A percentile compares a stretch with the other conserved stretches of the same genome.
Evolutionary conservation across 371 early-diverging fungal genomes (phyloP).

Genomic region (Mortierella sp.): DNA sequence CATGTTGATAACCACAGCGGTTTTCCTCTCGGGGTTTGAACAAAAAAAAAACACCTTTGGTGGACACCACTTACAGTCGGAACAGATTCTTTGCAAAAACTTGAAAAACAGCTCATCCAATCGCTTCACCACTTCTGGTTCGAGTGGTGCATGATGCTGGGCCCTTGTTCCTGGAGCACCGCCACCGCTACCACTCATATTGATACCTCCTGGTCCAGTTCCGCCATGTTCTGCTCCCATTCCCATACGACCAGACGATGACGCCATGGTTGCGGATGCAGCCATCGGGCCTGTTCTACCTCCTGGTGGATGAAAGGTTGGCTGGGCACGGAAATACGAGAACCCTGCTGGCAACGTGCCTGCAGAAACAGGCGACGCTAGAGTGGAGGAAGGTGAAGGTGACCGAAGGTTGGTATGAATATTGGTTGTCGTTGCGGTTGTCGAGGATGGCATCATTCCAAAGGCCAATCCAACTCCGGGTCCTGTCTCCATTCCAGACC

Average conservation of each 20-base stretch:
- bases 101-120: conserved; percentile 62
- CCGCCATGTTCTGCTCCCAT: too few relatives aligned
- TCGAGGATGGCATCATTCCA: too few relatives aligned
- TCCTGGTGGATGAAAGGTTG: too few relatives aligned
- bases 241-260: too few relatives aligned
- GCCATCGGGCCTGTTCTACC: not conserved
- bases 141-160: conserved; percentile 51
- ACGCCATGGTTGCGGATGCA: not conserved
- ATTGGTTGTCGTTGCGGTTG: too few relatives aligned
- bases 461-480: too few relatives aligned
- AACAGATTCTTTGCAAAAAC: conserved; percentile 62
- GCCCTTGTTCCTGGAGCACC: not conserved
- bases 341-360: too few relatives aligned
- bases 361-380: too few relatives aligned
- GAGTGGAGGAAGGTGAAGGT: not conserved
- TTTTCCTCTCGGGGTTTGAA: too few relatives aligned
- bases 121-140: conserved; percentile 51
- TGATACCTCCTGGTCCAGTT: not conserved
- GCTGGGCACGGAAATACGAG: too few relatives aligned
- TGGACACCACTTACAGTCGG: conserved; percentile 51
- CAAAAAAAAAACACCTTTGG: not conserved
- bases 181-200: not conserved
- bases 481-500: too few relatives aligned
- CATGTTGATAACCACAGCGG: too few relatives aligned
- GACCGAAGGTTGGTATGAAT: not conserved